A percentile compares a stretch with the other conserved stretches of the same genome.
Conservation (phyloP, 768 basidiomycete species). For the Steccherinum ochraceum region DNA sequence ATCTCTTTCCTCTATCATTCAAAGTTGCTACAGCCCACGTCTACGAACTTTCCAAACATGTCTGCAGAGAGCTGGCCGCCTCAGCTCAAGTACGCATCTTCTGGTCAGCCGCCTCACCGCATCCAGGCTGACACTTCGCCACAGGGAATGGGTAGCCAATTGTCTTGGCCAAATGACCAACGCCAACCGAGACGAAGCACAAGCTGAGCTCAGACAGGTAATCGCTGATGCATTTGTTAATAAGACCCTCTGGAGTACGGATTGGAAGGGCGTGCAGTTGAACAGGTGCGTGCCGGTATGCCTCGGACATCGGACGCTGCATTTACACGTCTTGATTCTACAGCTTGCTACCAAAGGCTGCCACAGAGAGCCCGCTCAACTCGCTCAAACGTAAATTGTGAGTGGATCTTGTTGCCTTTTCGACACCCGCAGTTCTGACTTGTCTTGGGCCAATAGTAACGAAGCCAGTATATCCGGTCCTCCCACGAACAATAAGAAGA, state of each 20-base stretch:
- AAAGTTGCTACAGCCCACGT: no score
- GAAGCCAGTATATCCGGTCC: slow-evolving; percentile 17
- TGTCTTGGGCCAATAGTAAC: slow-evolving; percentile 22
- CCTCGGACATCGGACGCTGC: slow-evolving; percentile 5
- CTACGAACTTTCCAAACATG: no score
- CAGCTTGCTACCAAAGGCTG: slow-evolving; percentile 45
- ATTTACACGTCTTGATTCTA: not conserved
- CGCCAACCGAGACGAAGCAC: slow-evolving; percentile 79
- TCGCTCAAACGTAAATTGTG: slow-evolving; percentile 70
- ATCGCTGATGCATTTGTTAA: slow-evolving; percentile 88
- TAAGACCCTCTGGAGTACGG: slow-evolving; percentile 85
- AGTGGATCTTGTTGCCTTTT: slow-evolving; percentile 10
- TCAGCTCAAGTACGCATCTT: slow-evolving; percentile 55
- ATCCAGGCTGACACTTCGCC: slow-evolving; percentile 4
- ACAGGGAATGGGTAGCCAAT: slow-evolving; percentile 91
- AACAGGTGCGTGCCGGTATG: slow-evolving; percentile 71
- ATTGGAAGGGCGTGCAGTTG: slow-evolving; percentile 86
- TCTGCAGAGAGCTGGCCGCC: slow-evolving; percentile 79
- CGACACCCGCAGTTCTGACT: not conserved
- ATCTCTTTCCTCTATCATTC: no score
- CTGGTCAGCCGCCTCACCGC: slow-evolving; percentile 9
- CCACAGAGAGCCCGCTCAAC: slow-evolving; percentile 31
- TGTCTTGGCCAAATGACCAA: slow-evolving; percentile 91
- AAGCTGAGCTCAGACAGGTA: slow-evolving; percentile 92
- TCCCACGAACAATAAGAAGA: slow-evolving; percentile 44